These are phyloP conservation scores for Ophiocordyceps unilateralis DNA, from an alignment of 2,329 filamentous ascomycete genomes.

Conservation along the genomic window DNA sequence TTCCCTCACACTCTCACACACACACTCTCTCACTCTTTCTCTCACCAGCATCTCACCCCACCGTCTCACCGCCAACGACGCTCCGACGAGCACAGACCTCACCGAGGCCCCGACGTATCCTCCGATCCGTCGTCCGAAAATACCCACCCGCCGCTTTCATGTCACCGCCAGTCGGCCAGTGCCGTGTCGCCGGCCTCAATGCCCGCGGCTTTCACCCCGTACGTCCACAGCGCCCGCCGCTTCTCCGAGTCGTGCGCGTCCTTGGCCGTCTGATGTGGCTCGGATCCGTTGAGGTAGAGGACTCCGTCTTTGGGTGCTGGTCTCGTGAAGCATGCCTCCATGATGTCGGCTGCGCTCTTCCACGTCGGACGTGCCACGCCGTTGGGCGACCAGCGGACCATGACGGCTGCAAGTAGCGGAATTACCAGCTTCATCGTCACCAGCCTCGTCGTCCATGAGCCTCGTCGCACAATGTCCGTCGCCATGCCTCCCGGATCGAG, in stretches of 20 bases:
- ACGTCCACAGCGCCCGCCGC: constrained; percentile 14
- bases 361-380: constrained; percentile 10
- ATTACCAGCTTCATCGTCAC: constrained; percentile 10
- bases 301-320: constrained; percentile 10
- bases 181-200: constrained; percentile 11
- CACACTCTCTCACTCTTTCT: background rate
- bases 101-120: background rate
- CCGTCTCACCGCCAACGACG: too few species aligned
- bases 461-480: constrained; percentile 13
- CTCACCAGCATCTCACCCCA: background rate
- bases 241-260: constrained; percentile 14
- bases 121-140: background rate
- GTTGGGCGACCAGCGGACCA: constrained; percentile 12
- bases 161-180: constrained; percentile 4
- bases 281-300: constrained; percentile 17
- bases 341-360: constrained; percentile 16
- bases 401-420: constrained; percentile 8
- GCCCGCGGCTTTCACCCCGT: constrained; percentile 9
- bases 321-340: constrained; percentile 14
- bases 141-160: background rate
- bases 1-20: background rate
- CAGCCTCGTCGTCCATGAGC: constrained; percentile 7
- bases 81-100: background rate
- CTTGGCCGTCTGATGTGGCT: constrained; percentile 9
- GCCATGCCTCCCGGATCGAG: constrained; percentile 21